Percentiles rank a stretch among this genome's conserved stretches.
These are phyloP conservation scores for Closterium sp. DNA, from an alignment of 139 green algal genomes.

Conservation along the genomic window DNA sequence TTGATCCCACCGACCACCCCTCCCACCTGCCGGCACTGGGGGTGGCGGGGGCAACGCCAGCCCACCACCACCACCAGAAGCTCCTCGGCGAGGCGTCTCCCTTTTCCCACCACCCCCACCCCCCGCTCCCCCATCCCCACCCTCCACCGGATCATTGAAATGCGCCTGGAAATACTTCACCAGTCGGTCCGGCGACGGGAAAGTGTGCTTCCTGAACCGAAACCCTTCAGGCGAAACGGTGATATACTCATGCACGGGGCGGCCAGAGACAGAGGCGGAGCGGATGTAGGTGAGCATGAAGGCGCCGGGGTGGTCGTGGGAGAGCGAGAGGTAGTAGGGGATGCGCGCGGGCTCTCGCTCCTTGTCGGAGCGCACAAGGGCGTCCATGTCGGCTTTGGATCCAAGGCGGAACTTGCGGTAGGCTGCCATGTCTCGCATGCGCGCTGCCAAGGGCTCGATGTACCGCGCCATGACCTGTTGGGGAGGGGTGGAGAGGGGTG, in stretches of 20 bases:
- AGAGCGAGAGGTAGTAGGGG: slow-evolving; percentile 47
- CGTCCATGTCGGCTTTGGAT: slow-evolving; percentile 43
- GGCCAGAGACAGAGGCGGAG: neutral
- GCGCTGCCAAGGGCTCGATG: slow-evolving; percentile 39
- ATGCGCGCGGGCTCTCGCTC: slow-evolving; percentile 11
- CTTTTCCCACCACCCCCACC: neutral
- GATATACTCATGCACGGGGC: slow-evolving; percentile 52
- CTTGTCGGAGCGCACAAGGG: slow-evolving; percentile 18
- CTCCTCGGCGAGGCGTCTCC: neutral
- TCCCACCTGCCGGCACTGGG: neutral
- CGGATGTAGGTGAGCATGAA: slow-evolving; percentile 53
- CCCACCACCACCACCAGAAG: neutral
- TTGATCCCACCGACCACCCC: neutral
- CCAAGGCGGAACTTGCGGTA: slow-evolving; percentile 52
- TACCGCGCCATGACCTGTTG: slow-evolving; percentile 44
- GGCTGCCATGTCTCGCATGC: slow-evolving; percentile 26
- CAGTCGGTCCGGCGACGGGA: slow-evolving; percentile 21
- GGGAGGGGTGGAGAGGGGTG: neutral
- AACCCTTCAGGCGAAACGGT: slow-evolving; percentile 63
- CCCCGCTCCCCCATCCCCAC: neutral
- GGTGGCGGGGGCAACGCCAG: neutral
- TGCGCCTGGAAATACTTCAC: slow-evolving; percentile 50
- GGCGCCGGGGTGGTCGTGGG: slow-evolving; percentile 31
- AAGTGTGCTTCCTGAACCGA: slow-evolving; percentile 32
- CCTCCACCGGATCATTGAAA: slow-evolving; percentile 39